Evolutionary conservation across 129 eudicot species (phyloP), one percentile per base, ranked within the genome.

Genomic region (Lactuca saligna): DNA sequence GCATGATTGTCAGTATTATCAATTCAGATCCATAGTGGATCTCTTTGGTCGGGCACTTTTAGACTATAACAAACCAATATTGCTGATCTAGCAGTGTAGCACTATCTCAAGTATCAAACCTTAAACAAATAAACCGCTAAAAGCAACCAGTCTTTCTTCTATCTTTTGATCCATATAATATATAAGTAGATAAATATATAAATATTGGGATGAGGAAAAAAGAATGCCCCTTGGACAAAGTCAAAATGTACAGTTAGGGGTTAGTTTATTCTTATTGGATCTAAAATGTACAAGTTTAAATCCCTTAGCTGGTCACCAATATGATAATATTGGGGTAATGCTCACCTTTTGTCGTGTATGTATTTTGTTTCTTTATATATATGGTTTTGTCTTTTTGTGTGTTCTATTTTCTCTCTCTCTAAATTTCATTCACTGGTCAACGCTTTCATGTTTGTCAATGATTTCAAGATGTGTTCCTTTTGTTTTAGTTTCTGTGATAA

Each of bases 171-270:
- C 49, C 42, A 42, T 69, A 50, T n/a, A 75, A 25, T 20, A 20
- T 20, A 38, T 20, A 17, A 58, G 58, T 59, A 75, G 61, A 39
- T 60, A 51, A 16, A 17, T 49, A 50, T 20, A 54, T 60, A 35
- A 38, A 16, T 68, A 38, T 59, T 49, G 69, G 53, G 81, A 69
- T 54, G 75, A 2, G 62, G 64, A 69, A 66, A 76, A 68, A 61
- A 61, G 80, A 76, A 68, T 33, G 80, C 60, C 80, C 75, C 65
- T 76, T 76, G 70, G 80, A 51, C 35, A 61, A 68, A 76, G 80
- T 76, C 75, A 68, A 68, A 68, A 10, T 76, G 75, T 69, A 61
- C 58, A 68, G n/a, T 42, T 33, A 44, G 57, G 66, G 20, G 20
- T 59, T 70, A 31, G 4, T 71, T 59, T 46, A 71, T 32, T 71